Evolutionary conservation across 257 asterid genomes (phyloP).

Genomic region (Scutellaria baicalensis): DNA sequence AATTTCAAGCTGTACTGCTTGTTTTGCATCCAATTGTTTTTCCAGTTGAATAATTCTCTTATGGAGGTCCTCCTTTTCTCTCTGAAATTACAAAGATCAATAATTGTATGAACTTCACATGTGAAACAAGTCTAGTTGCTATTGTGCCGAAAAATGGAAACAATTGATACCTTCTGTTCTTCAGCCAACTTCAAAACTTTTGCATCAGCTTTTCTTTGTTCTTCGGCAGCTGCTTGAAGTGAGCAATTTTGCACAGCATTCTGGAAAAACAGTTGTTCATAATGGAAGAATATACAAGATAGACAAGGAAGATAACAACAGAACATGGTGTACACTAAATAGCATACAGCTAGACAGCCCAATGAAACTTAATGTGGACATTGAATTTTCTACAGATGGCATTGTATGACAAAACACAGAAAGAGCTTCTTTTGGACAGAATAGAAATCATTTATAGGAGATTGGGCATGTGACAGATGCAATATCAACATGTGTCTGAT

Average conservation of each 20-base stretch:
- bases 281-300: not conserved
- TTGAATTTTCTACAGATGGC: too few relatives aligned
- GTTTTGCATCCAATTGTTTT: slow-evolving; percentile 56
- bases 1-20: slow-evolving; percentile 54
- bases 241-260: slow-evolving; percentile 56
- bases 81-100: slow-evolving; percentile 37
- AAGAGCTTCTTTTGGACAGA: too few relatives aligned
- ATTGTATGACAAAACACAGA: too few relatives aligned
- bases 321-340: not conserved
- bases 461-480: too few relatives aligned
- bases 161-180: slow-evolving; percentile 56
- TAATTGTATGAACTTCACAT: slow-evolving; percentile 1
- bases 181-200: slow-evolving; percentile 62
- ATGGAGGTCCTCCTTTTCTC: slow-evolving; percentile 49
- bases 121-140: slow-evolving; percentile 6
- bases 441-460: too few relatives aligned
- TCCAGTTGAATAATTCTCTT: slow-evolving; percentile 43
- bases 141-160: not conserved
- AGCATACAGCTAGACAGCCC: too few relatives aligned
- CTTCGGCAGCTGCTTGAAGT: slow-evolving; percentile 61
- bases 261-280: slow-evolving; percentile 33
- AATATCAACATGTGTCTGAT: too few relatives aligned
- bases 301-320: not conserved
- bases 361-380: too few relatives aligned
- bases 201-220: slow-evolving; percentile 54